phyloP scores from a whole-genome alignment of 345 rosid species.

The Brassica incana region DNA sequence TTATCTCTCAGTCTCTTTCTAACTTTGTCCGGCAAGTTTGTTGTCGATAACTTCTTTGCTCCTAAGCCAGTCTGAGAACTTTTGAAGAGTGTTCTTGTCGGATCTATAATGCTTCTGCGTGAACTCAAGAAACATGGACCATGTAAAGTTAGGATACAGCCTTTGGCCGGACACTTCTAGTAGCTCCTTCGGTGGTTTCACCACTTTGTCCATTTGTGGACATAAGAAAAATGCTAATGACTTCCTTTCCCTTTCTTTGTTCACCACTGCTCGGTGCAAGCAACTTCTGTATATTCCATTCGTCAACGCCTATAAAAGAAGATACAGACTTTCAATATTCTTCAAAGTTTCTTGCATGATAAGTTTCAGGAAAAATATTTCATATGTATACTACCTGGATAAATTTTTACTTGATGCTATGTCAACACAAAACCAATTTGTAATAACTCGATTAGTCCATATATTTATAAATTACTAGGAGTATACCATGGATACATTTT shows the following conservation, averaged over 20 bases:
- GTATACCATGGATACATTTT: neutral
- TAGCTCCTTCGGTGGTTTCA: constrained; percentile 60
- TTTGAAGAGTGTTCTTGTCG: constrained; percentile 19
- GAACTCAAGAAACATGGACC: constrained; percentile 63
- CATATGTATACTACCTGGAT: neutral
- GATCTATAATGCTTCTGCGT: constrained; percentile 40
- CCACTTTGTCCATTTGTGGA: constrained; percentile 59
- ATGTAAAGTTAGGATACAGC: constrained; percentile 65
- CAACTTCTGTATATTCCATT: constrained; percentile 51
- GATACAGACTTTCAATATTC: neutral
- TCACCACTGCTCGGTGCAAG: constrained; percentile 64
- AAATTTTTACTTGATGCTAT: neutral
- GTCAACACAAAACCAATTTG: neutral
- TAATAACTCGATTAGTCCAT: neutral
- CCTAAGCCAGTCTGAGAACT: constrained; percentile 23
- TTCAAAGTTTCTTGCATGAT: neutral
- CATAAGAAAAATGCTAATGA: constrained; percentile 58
- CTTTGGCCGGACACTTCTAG: constrained; percentile 6
- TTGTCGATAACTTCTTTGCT: constrained; percentile 13
- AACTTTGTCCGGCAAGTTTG: neutral
- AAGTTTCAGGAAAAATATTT: neutral
- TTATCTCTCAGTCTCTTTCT: neutral
- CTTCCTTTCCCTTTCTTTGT: constrained; percentile 49
- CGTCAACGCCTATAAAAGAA: constrained; percentile 20
- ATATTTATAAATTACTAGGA: neutral